A percentile compares a stretch with the other conserved stretches of the same genome.
phyloP scores from a whole-genome alignment of 345 rosid species.

The Citrus mangshanensis region DNA sequence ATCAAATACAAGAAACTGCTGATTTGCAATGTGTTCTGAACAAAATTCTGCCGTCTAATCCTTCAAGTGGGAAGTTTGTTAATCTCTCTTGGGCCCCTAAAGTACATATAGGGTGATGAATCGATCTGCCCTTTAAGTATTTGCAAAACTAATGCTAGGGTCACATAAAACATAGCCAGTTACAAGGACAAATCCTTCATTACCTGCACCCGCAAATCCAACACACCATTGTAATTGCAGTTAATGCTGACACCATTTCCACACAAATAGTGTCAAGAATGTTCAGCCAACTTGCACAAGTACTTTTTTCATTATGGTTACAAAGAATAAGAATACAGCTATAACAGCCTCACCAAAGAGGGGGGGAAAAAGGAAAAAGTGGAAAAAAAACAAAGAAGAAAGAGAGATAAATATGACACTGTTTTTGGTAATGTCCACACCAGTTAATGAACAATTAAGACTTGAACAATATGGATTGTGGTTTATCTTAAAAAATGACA shows the following conservation, averaged over 20 bases:
- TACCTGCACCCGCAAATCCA: not conserved
- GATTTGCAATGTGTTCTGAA: not conserved
- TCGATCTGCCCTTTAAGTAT: not conserved
- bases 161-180: not conserved
- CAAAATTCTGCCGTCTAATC: not conserved
- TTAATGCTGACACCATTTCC: not conserved
- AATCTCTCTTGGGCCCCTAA: not conserved
- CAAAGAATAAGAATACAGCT: not conserved
- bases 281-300: not conserved
- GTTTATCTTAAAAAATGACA: not conserved
- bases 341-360: not conserved
- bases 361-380: too few relatives aligned
- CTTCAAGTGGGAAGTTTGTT: not conserved
- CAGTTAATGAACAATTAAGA: not conserved
- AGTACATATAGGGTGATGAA: not conserved
- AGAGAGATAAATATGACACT: not conserved
- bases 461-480: not conserved
- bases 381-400: not conserved
- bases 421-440: not conserved
- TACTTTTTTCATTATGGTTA: not conserved
- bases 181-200: not conserved
- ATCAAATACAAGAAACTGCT: not conserved
- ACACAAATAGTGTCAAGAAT: not conserved
- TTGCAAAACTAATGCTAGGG: not conserved
- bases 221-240: not conserved